Evolutionary conservation across 2,329 filamentous ascomycete genomes (phyloP).

Genomic region (Macrophomina pseudophaseolina): DNA sequence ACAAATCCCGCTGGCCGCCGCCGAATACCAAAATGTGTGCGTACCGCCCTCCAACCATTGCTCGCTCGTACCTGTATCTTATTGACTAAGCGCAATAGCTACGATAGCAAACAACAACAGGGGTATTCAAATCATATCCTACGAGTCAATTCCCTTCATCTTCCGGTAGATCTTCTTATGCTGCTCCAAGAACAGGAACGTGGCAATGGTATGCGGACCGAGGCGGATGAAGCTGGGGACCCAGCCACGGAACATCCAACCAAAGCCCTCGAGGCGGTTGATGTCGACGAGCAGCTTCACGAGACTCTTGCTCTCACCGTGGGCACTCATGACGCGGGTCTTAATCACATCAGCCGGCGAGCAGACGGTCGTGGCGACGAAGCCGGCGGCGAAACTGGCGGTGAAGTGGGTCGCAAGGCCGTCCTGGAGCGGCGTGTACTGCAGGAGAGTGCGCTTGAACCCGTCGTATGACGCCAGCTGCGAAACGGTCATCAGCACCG

Average conservation of each 20-base stretch:
- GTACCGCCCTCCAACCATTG: not conserved
- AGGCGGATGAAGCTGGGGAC: conserved; percentile 75
- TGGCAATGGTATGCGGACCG: conserved; percentile 81
- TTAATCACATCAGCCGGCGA: conserved; percentile 89
- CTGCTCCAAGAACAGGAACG: conserved; percentile 84
- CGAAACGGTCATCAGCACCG: conserved; percentile 84
- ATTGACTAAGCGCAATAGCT: not conserved
- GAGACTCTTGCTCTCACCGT: conserved; percentile 57
- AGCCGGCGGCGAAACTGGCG: conserved; percentile 76
- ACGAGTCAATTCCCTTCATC: conserved; percentile 12
- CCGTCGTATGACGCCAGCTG: conserved; percentile 85
- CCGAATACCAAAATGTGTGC: not conserved
- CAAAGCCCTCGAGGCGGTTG: conserved; percentile 71
- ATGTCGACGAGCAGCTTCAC: conserved; percentile 68
- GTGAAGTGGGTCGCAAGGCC: conserved; percentile 78
- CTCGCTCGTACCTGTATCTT: not conserved
- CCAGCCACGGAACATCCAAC: conserved; percentile 92
- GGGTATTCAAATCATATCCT: not conserved
- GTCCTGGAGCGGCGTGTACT: conserved; percentile 68
- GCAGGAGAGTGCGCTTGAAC: conserved; percentile 74
- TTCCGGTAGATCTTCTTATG: conserved; percentile 74
- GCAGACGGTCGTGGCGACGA: conserved; percentile 83
- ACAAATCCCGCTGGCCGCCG: conserved; percentile 8
- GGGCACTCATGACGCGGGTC: conserved; percentile 81
- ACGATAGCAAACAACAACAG: not conserved